Conservation (phyloP, 768 basidiomycete species). For the Amanita muscaria region DNA sequence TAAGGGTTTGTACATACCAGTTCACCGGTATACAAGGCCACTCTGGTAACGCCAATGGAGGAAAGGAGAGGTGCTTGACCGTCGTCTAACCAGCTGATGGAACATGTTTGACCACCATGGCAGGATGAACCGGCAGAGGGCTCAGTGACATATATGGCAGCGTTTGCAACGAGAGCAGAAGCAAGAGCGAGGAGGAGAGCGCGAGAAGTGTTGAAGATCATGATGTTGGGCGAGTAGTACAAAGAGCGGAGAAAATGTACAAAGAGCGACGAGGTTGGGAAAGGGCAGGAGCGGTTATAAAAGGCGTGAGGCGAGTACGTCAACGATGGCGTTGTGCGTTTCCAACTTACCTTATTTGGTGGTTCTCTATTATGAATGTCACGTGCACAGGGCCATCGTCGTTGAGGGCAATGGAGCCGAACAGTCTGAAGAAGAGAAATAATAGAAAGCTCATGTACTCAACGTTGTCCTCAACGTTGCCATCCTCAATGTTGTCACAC, state of each 20-base stretch:
- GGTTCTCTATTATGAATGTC: neutral
- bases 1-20: neutral
- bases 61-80: slow-evolving; percentile 1
- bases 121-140: neutral
- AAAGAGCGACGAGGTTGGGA: neutral
- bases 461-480: too few relatives aligned
- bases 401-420: too few relatives aligned
- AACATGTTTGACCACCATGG: slow-evolving; percentile 5
- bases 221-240: neutral
- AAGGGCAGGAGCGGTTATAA: neutral
- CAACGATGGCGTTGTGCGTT: neutral
- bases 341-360: neutral
- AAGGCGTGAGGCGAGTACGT: too few relatives aligned
- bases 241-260: neutral
- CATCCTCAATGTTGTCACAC: too few relatives aligned
- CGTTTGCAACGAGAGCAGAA: neutral
- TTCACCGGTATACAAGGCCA: slow-evolving; percentile 3
- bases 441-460: too few relatives aligned
- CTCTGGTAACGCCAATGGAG: neutral
- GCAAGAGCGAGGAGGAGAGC: neutral
- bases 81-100: slow-evolving; percentile 5
- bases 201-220: neutral
- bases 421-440: too few relatives aligned
- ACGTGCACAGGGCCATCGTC: neutral
- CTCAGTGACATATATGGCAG: slow-evolving; percentile 3